These are phyloP conservation scores for Hermanozyma aechmeae DNA, from an alignment of 805 yeast species.

Conservation along the genomic window DNA sequence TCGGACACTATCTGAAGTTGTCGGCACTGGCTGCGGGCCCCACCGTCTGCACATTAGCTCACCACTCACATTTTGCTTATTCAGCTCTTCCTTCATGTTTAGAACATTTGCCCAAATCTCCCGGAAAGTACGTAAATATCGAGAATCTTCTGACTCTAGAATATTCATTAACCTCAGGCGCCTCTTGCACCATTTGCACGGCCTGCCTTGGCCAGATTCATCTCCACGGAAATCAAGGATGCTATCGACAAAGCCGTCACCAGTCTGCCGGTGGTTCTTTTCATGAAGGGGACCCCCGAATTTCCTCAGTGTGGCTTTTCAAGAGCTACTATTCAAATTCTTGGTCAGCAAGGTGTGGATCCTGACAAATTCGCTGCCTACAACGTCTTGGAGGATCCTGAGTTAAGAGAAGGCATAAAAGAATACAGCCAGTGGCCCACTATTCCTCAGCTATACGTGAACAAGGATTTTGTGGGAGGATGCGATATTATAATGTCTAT, in stretches of 20 bases:
- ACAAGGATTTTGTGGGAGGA: slow-evolving; percentile 92
- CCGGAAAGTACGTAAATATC: no score
- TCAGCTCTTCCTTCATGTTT: not conserved
- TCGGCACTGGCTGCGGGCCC: no score
- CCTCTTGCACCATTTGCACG: no score
- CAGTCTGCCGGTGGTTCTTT: slow-evolving; percentile 89
- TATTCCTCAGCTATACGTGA: slow-evolving; percentile 89
- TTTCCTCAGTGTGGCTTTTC: slow-evolving; percentile 98
- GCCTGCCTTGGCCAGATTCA: slow-evolving; percentile 23
- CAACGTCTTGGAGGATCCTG: slow-evolving; percentile 91
- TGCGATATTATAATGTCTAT: slow-evolving; percentile 90
- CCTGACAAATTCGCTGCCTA: slow-evolving; percentile 95
- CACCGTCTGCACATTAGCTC: no score
- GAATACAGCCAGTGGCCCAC: slow-evolving; percentile 98
- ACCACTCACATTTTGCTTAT: not conserved
- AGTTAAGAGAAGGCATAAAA: slow-evolving; percentile 89
- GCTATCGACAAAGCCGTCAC: slow-evolving; percentile 83
- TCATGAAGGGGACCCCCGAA: slow-evolving; percentile 98
- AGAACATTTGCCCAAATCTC: not conserved
- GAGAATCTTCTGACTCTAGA: no score
- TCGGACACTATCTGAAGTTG: no score
- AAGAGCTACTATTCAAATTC: slow-evolving; percentile 83
- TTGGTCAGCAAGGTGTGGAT: slow-evolving; percentile 96
- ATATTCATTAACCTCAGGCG: no score
- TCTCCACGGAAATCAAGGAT: slow-evolving; percentile 68